These are phyloP conservation scores for Fusarium sp. DNA, from an alignment of 2,329 filamentous ascomycete species.

Conservation along the genomic window DNA sequence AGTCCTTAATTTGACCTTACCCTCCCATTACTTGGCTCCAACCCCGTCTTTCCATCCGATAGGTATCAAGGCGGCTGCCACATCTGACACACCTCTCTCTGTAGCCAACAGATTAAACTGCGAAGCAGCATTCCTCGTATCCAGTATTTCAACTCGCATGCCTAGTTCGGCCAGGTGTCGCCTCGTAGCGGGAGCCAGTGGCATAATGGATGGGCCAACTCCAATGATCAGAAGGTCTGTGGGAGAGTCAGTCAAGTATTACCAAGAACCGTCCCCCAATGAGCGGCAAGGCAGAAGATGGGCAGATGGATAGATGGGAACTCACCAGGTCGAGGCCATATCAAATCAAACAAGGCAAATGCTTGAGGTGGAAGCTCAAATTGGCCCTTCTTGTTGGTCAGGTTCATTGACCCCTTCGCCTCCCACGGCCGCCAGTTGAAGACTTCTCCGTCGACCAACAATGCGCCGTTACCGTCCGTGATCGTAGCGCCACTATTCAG, in stretches of 20 bases:
- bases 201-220: conserved; percentile 78
- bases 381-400: conserved; percentile 82
- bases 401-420: conserved; percentile 53
- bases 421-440: conserved; percentile 91
- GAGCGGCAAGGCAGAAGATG: not conserved
- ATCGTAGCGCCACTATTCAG: conserved; percentile 84
- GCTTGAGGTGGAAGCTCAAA: conserved; percentile 78
- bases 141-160: conserved; percentile 86
- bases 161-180: conserved; percentile 79
- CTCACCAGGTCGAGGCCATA: conserved; percentile 91
- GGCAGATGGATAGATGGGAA: conserved; percentile 20
- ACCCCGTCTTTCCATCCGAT: conserved; percentile 79
- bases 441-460: conserved; percentile 87
- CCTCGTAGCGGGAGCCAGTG: conserved; percentile 80
- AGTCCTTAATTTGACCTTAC: not conserved
- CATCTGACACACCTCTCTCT: conserved; percentile 84
- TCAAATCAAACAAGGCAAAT: conserved; percentile 79
- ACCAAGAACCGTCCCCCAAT: not conserved
- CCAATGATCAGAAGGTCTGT: conserved; percentile 91
- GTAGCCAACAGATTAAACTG: conserved; percentile 97
- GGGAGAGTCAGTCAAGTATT: conserved; percentile 15
- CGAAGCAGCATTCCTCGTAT: conserved; percentile 92
- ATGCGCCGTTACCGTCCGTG: conserved; percentile 73
- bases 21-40: conserved; percentile 48
- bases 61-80: conserved; percentile 89